Evolutionary conservation across 441 rosid genomes (phyloP).

Genomic region (Gossypium gossypioides): DNA sequence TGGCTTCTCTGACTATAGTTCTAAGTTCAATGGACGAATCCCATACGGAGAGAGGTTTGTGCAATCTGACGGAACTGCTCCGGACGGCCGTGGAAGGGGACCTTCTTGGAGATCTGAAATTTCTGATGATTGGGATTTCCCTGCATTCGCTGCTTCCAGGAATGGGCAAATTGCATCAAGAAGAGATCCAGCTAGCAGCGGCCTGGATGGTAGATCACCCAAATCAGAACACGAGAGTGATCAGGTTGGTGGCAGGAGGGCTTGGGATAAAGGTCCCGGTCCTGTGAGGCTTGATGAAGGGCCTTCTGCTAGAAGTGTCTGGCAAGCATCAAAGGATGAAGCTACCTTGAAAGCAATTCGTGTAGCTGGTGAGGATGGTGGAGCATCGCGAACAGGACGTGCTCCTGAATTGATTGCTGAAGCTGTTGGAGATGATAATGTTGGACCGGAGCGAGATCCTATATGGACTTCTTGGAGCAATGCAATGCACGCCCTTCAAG

Average conservation of each 20-base stretch:
- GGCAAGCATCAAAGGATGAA: conserved; percentile 99
- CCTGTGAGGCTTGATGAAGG: conserved; percentile 86
- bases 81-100: conserved; percentile 63
- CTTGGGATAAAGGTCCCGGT: conserved; percentile 67
- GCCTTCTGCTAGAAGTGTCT: conserved; percentile 96
- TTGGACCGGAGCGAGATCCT: conserved; percentile 64
- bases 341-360: conserved; percentile 98
- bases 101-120: conserved; percentile 65
- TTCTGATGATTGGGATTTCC: conserved; percentile 67
- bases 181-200: conserved; percentile 46
- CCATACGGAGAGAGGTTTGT: conserved; percentile 65
- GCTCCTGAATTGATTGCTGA: conserved; percentile 74
- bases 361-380: conserved; percentile 82
- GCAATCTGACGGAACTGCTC: conserved; percentile 55
- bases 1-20: conserved; percentile 55
- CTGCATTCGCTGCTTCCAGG: conserved; percentile 57
- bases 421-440: conserved; percentile 70
- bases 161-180: conserved; percentile 57
- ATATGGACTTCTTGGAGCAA: conserved; percentile 83
- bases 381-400: conserved; percentile 46
- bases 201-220: conserved; percentile 48
- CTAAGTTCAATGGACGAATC: conserved; percentile 55
- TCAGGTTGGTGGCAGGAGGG: conserved; percentile 68
- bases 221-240: conserved; percentile 69
- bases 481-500: conserved; percentile 85